These are phyloP conservation scores for Mytilinidion resinicola DNA, from an alignment of 495 filamentous ascomycete genomes.

Conservation along the genomic window DNA sequence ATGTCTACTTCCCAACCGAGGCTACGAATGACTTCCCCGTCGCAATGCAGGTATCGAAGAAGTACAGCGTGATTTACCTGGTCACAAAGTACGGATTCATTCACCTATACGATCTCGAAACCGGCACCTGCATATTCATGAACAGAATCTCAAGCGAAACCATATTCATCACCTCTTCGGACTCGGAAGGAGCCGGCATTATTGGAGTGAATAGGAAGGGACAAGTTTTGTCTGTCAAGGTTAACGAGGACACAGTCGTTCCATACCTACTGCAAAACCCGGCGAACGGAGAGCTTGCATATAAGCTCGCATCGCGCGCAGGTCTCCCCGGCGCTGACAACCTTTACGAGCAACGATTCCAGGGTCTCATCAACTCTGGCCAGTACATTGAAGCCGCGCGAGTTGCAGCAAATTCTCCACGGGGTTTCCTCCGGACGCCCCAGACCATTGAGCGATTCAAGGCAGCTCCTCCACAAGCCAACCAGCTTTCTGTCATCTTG, in stretches of 20 bases:
- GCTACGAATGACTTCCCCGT: slow-evolving; percentile 96
- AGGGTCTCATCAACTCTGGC: slow-evolving; percentile 66
- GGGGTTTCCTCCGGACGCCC: slow-evolving; percentile 87
- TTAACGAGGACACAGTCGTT: slow-evolving; percentile 85
- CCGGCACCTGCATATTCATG: slow-evolving; percentile 98
- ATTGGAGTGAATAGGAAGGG: slow-evolving; percentile 97
- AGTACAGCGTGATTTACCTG: slow-evolving; percentile 92
- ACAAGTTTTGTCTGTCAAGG: slow-evolving; percentile 86
- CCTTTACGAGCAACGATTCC: slow-evolving; percentile 88
- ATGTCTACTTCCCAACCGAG: slow-evolving; percentile 95
- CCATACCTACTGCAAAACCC: slow-evolving; percentile 93
- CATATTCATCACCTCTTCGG: slow-evolving; percentile 87
- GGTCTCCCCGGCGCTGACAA: slow-evolving; percentile 93
- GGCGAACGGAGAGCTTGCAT: slow-evolving; percentile 79
- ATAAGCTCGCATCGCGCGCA: slow-evolving; percentile 91
- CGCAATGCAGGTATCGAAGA: slow-evolving; percentile 92
- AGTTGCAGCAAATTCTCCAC: slow-evolving; percentile 91
- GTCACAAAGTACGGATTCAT: slow-evolving; percentile 99
- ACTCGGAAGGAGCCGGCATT: slow-evolving; percentile 77
- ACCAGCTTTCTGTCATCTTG: slow-evolving; percentile 84
- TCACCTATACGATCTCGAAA: slow-evolving; percentile 95
- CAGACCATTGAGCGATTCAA: slow-evolving; percentile 93
- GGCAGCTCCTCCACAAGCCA: slow-evolving; percentile 58
- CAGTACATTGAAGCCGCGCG: slow-evolving; percentile 86
- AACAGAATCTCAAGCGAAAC: slow-evolving; percentile 99